Base-by-base conservation (phyloP, 345 rosid species). In the Brassica cretica region DNA sequence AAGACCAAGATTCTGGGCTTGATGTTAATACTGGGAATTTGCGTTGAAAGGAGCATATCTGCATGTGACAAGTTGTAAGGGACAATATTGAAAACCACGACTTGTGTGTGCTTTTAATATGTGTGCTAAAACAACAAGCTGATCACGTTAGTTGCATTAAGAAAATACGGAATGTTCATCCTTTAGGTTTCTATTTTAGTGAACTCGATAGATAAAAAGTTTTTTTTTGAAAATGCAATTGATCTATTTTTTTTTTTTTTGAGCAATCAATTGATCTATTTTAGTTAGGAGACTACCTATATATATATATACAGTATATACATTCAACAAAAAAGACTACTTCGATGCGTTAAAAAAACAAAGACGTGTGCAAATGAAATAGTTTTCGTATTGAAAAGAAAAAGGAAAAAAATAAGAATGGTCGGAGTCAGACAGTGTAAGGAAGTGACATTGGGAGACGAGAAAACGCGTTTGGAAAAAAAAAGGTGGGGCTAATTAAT, bases 381-480 rank as follows among this genome's bases (percentile, higher is more conserved):
- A 35, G 4, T 30, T 46, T 74, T 65, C 21, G 8, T 55, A 14
- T 6, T 29, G 29, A 53, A 58, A 21, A 60, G 11, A 12, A n/a
- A 24, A 49, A 64, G 29, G 19, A 16, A 5, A 76, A 30, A 46
- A 19, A 4, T 1, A 24, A 15, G 65, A 66, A 25, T 59, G 64
- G 80, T 2, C 21, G 65, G 59, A 64, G 33, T 78, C 73, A 69
- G 75, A 70, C 80, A 77, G 25, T 78, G 77, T 3, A 39, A 39
- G 33, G 65, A 79, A 73, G 10, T 32, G 49, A 35, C 78, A 74
- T 51, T 1, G 78, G 25, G 24, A 62, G 25, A 56, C 49, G 82
- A 53, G 82, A 74, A 73, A 73, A 68, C 82, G 82, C 82, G 78
- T 79, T 72, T 10, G 39, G 19, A 14, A 12, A 18, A 39, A 2